Conservation (phyloP, 108 stramenopile genomes). For the Aurantiochytrium sp. region DNA sequence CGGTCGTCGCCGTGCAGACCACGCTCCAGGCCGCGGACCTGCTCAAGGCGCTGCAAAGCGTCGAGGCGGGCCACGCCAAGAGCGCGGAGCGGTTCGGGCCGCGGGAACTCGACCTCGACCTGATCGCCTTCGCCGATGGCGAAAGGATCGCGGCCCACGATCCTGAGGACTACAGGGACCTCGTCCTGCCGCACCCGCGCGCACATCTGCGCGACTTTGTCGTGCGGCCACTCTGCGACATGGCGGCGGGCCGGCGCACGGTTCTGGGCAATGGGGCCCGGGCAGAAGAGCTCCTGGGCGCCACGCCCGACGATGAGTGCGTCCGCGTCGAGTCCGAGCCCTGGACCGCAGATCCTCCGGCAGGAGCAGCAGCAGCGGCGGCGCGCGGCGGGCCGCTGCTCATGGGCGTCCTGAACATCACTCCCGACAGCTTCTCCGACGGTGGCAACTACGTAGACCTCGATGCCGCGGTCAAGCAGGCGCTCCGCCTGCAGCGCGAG, state of each 20-base stretch:
- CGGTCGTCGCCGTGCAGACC: slow-evolving; percentile 70
- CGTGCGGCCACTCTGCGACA: slow-evolving; percentile 75
- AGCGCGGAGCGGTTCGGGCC: slow-evolving; percentile 56
- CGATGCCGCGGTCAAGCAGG: slow-evolving; percentile 69
- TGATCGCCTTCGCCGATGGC: slow-evolving; percentile 62
- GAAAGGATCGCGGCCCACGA: slow-evolving; percentile 28
- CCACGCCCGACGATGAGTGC: background rate
- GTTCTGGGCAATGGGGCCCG: background rate
- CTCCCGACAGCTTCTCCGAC: slow-evolving; percentile 93
- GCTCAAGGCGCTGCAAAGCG: background rate
- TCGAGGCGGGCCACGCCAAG: slow-evolving; percentile 1
- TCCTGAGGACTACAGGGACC: background rate
- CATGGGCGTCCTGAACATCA: slow-evolving; percentile 93
- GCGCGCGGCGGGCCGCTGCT: slow-evolving; percentile 68
- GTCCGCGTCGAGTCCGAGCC: background rate
- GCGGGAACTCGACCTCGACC: slow-evolving; percentile 81
- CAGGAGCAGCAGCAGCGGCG: slow-evolving; percentile 32
- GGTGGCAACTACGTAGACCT: slow-evolving; percentile 63
- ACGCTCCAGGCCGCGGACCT: slow-evolving; percentile 28
- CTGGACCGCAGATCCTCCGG: background rate
- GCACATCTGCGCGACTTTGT: slow-evolving; percentile 87
- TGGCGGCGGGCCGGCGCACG: slow-evolving; percentile 33
- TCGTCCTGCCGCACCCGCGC: slow-evolving; percentile 73
- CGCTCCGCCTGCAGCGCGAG: slow-evolving; percentile 67
- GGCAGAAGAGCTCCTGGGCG: slow-evolving; percentile 44